A percentile compares a stretch with the other conserved stretches of the same genome.
phyloP scores from a whole-genome alignment of 805 yeast species.

The Candida ascalaphidarum region DNA sequence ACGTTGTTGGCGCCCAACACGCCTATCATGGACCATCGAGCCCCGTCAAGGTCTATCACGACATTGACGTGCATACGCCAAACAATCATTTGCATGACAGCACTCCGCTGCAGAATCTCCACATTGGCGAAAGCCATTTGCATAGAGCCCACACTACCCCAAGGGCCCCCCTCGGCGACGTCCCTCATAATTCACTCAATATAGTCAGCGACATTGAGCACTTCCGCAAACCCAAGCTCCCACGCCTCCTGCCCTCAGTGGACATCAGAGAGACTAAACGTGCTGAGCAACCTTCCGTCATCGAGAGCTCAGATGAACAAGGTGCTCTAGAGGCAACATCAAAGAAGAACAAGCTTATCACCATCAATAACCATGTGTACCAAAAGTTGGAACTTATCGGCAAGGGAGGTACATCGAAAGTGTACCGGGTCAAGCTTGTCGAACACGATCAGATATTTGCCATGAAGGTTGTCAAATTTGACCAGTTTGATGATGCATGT shows the following conservation, averaged over 20 bases:
- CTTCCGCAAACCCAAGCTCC: constrained; percentile 28
- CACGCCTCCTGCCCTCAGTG: constrained; percentile 3
- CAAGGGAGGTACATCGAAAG: constrained; percentile 89
- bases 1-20: no score
- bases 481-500: constrained; percentile 70
- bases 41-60: no score
- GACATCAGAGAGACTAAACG: constrained; percentile 1
- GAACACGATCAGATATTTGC: constrained; percentile 57
- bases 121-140: no score
- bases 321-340: no score
- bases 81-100: no score
- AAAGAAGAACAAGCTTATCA: constrained; percentile 15
- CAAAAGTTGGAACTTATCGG: constrained; percentile 76
- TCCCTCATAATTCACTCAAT: constrained; percentile 8
- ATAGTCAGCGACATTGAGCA: constrained; percentile 6
- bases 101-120: no score
- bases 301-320: no score
- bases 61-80: no score
- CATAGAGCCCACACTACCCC: no score
- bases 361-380: constrained; percentile 51
- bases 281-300: not conserved
- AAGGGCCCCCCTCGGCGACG: no score
- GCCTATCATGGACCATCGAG: no score
- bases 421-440: constrained; percentile 62
- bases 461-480: constrained; percentile 71